Conservation (phyloP, 371 early-diverging fungal species). For the Lichtheimia hyalospora region DNA sequence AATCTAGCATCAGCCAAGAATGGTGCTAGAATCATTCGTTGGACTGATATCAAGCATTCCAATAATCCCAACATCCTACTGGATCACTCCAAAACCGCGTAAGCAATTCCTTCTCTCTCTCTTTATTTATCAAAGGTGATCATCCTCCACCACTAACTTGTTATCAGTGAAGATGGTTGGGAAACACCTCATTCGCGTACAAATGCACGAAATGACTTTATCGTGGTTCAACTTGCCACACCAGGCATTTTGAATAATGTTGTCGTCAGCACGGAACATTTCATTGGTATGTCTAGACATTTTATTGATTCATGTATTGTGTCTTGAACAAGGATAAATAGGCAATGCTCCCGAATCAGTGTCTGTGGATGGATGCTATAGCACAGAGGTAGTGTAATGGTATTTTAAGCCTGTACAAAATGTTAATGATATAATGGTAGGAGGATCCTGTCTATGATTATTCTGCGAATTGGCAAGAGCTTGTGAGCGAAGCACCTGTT, state of each 20-base stretch:
- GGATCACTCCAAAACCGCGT: constrained; percentile 50
- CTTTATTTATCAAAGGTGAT: background rate
- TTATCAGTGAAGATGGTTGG: constrained; percentile 65
- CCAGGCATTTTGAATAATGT: constrained; percentile 62
- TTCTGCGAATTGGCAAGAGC: constrained; percentile 16
- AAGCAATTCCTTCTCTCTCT: background rate
- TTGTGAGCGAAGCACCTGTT: constrained; percentile 9
- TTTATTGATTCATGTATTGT: too few species aligned
- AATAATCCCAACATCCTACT: constrained; percentile 66
- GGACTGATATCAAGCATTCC: constrained; percentile 69
- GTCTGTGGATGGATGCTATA: constrained; percentile 28
- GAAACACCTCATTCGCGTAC: constrained; percentile 63
- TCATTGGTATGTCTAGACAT: constrained; percentile 75
- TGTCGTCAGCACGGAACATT: constrained; percentile 74
- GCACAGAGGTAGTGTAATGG: constrained; percentile 12
- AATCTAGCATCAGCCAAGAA: constrained; percentile 75
- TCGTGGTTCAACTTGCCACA: constrained; percentile 66
- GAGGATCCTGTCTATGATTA: constrained; percentile 18
- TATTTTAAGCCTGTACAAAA: too few species aligned
- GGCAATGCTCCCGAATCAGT: constrained; percentile 22
- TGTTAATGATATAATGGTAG: background rate
- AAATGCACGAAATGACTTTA: constrained; percentile 64
- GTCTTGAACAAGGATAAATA: too few species aligned
- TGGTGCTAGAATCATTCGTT: constrained; percentile 71
- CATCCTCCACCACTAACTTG: background rate